Evolutionary conservation across 192 early-diverging fungal species (phyloP).

Genomic region (Mortierella hygrophila): DNA sequence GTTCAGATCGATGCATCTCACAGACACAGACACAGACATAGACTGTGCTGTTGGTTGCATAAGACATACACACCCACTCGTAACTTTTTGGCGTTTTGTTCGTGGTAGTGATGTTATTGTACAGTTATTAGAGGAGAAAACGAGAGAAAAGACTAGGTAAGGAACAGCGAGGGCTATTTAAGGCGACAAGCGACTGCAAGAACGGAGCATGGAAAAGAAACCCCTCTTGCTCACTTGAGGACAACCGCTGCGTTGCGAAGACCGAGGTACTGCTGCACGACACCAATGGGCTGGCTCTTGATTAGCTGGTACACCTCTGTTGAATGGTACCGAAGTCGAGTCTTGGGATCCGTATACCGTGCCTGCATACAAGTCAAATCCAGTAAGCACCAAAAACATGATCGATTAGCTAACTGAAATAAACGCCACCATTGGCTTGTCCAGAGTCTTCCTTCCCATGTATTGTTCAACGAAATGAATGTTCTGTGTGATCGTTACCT

Average conservation of each 20-base stretch:
- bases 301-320: slow-evolving; percentile 86
- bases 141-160: not conserved
- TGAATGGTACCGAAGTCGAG: slow-evolving; percentile 83
- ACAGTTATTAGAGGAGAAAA: not conserved
- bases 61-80: not conserved
- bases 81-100: not conserved
- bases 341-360: slow-evolving; percentile 91
- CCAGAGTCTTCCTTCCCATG: too few species aligned
- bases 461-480: not conserved
- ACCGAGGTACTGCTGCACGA: slow-evolving; percentile 85
- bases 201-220: not conserved
- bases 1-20: not conserved
- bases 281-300: slow-evolving; percentile 75
- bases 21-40: too few species aligned
- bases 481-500: slow-evolving; percentile 57
- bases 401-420: not conserved
- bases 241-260: slow-evolving; percentile 84
- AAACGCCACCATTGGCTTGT: not conserved
- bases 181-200: not conserved
- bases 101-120: not conserved
- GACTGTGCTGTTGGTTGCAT: not conserved
- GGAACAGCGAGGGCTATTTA: not conserved
- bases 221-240: slow-evolving; percentile 58
- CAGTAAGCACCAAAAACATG: too few species aligned
- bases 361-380: slow-evolving; percentile 53